These are phyloP conservation scores for Pholiota molesta DNA, from an alignment of 768 basidiomycete genomes.

Conservation along the genomic window DNA sequence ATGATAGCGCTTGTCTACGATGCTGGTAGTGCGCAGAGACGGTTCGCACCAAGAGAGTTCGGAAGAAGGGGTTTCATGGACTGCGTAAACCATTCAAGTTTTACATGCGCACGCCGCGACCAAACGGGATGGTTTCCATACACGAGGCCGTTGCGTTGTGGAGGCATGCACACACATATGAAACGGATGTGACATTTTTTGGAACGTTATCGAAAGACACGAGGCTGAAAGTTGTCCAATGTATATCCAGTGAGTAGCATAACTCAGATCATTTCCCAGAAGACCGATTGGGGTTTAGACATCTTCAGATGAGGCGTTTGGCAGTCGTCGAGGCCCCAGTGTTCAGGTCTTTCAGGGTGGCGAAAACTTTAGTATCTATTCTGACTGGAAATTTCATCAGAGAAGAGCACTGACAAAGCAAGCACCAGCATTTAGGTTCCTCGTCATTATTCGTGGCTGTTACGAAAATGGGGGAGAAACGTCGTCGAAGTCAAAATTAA, in stretches of 20 bases:
- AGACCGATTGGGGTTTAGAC: background rate
- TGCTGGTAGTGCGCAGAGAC: background rate
- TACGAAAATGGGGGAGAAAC: too few species aligned
- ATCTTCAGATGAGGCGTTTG: too few species aligned
- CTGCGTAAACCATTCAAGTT: constrained; percentile 2
- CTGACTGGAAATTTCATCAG: too few species aligned
- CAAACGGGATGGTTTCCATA: constrained; percentile 16
- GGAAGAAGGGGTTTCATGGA: constrained; percentile 12
- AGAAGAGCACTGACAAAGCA: too few species aligned
- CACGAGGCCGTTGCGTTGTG: constrained; percentile 27
- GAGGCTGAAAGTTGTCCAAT: background rate
- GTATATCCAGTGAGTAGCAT: background rate
- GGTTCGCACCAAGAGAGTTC: constrained; percentile 1
- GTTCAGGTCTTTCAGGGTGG: too few species aligned
- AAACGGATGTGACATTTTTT: background rate
- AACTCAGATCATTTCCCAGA: background rate
- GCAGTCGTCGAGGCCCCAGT: too few species aligned
- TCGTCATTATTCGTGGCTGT: too few species aligned
- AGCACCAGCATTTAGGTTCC: too few species aligned
- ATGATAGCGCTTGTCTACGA: background rate
- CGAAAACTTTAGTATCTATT: too few species aligned
- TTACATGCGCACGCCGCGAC: constrained; percentile 11
- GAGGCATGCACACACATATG: constrained; percentile 13
- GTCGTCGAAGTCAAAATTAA: too few species aligned
- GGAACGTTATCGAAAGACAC: background rate